Base-by-base conservation (phyloP, 2,329 filamentous ascomycete species). In the Pseudogymnoascus sp. region DNA sequence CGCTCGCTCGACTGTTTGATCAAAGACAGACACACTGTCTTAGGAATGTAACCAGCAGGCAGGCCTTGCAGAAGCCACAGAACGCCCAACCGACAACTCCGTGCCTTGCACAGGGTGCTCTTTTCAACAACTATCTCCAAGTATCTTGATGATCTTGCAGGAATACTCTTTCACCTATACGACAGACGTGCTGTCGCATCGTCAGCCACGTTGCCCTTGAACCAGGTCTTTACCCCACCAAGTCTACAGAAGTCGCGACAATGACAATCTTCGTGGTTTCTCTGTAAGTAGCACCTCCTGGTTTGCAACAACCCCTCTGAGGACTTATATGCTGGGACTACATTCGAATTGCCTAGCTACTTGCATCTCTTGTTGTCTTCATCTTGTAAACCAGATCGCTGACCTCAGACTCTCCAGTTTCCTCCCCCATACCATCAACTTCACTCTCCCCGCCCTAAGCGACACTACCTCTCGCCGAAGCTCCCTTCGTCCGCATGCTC, bases 401-500 rank as follows among this genome's bases (percentile, higher is more conserved):
- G 65, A 67, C 63, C 56, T 13, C 46, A 37, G 29, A 23, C 9
- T 3, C 15, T 62, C 26, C 73, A 96, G 93, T 64, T 96, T 96
- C 74, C 84, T 97, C 37, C 93, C 93, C 35, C 93, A 96, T 75
- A 97, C 93, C 42, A 82, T 96, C 71, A 88, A 96, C 75, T 97
- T 97, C 75, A 87, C 88, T 69, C 81, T 90, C 63, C 84, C 85
- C 10, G 80, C 81, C 40, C 70, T 65, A 64, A 81, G 80, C 33
- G 78, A 79, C 61, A 77, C 75, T 64, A 77, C 72, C 66, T 72
- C 72, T 65, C 73, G 70, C 67, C 73, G 73, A 61, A 67, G 71
- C 66, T 56, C 67, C 64, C 72, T 69, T 62, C 66, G 59, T 60
- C 66, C 59, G 33, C 67, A 64, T 40, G 63, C 64, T 44, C 68